phyloP scores from a whole-genome alignment of 225 moss, liverwort and hornwort genomes.

The Pleurozium schreberi region DNA sequence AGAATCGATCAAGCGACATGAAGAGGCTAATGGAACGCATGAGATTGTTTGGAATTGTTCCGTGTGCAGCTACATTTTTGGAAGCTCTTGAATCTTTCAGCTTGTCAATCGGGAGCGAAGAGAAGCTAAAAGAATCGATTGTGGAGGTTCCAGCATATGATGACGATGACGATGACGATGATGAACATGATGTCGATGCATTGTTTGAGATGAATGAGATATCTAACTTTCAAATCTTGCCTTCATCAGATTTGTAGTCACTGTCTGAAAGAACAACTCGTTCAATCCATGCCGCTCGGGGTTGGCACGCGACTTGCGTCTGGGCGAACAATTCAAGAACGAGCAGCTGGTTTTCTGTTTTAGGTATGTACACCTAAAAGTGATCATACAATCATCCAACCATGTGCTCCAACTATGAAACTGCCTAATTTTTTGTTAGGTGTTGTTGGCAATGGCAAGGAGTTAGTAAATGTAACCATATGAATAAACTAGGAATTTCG shows the following conservation, averaged over 20 bases:
- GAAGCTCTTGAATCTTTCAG: slow-evolving; percentile 54
- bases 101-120: slow-evolving; percentile 12
- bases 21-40: slow-evolving; percentile 53
- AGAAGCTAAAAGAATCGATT: neutral
- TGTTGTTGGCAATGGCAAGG: neutral
- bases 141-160: slow-evolving; percentile 7
- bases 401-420: neutral
- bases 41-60: slow-evolving; percentile 47
- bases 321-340: neutral
- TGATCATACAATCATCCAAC: neutral
- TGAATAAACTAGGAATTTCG: neutral
- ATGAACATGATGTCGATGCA: neutral
- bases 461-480: neutral
- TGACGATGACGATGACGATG: neutral
- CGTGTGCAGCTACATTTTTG: slow-evolving; percentile 59
- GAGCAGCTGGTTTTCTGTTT: neutral
- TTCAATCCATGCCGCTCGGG: neutral
- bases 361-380: neutral
- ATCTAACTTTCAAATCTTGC: neutral
- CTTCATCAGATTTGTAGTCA: neutral
- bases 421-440: neutral
- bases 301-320: neutral
- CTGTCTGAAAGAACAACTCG: neutral
- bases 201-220: neutral
- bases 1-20: slow-evolving; percentile 33